Percentiles rank a stretch among this genome's conserved stretches.
These are phyloP conservation scores for Penicillium daleae DNA, from an alignment of 495 filamentous ascomycete species.

Conservation along the genomic window DNA sequence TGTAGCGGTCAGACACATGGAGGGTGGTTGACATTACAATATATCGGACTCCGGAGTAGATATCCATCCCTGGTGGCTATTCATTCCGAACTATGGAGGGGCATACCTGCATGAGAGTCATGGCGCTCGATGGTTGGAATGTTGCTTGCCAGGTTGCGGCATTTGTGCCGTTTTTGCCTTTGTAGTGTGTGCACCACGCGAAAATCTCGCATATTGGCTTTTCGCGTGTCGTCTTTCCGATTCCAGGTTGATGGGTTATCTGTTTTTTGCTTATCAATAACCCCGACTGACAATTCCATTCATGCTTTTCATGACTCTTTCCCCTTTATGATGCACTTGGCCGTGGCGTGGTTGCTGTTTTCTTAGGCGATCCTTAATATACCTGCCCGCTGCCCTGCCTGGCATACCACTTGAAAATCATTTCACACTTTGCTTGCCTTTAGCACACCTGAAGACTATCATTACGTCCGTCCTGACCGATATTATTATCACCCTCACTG, in stretches of 20 bases:
- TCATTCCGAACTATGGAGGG: constrained; percentile 3
- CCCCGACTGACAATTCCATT: constrained; percentile 11
- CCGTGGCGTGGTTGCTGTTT: constrained; percentile 12
- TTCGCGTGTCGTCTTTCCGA: constrained; percentile 11
- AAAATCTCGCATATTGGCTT: constrained; percentile 41
- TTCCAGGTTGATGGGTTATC: constrained; percentile 23
- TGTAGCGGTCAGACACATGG: background rate
- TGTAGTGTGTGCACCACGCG: constrained; percentile 46
- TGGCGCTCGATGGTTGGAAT: constrained; percentile 31
- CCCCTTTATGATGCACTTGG: constrained; percentile 17
- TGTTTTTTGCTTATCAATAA: constrained; percentile 21
- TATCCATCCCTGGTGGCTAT: constrained; percentile 10
- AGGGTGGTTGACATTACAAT: constrained; percentile 14
- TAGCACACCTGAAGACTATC: background rate
- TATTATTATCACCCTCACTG: background rate
- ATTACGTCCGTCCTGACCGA: background rate
- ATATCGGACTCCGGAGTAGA: background rate
- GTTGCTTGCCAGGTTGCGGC: constrained; percentile 27
- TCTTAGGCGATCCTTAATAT: constrained; percentile 9
- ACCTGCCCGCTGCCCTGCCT: constrained; percentile 14
- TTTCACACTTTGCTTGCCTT: background rate
- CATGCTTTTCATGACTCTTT: background rate
- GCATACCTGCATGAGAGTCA: constrained; percentile 22
- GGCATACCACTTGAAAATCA: background rate
- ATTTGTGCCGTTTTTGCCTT: no score